Percentiles rank a stretch among this genome's conserved stretches.
phyloP scores from a whole-genome alignment of 805 yeast species.

The Cyberlindnera saturnus region DNA sequence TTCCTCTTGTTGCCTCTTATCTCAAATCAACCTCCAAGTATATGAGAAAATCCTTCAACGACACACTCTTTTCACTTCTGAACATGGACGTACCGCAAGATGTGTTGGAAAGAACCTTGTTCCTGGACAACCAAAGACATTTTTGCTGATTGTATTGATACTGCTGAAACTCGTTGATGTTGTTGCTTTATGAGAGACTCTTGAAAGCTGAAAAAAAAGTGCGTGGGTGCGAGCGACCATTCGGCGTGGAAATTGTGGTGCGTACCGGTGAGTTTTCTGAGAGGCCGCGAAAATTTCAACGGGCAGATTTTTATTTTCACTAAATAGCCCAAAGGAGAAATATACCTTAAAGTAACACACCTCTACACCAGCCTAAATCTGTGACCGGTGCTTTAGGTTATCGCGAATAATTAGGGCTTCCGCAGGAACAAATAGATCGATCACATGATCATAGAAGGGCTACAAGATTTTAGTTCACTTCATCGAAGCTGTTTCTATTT shows the following conservation, averaged over 20 bases:
- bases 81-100: constrained; percentile 81
- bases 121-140: constrained; percentile 99
- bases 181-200: constrained; percentile 2
- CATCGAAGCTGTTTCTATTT: constrained; percentile 6
- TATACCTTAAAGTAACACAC: no score
- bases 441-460: no score
- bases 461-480: no score
- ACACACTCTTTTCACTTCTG: background rate
- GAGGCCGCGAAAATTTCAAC: no score
- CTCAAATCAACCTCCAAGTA: no score
- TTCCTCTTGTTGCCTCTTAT: no score
- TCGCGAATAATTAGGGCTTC: background rate
- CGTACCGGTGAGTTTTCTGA: background rate
- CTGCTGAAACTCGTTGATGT: constrained; percentile 3
- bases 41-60: no score
- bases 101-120: constrained; percentile 99
- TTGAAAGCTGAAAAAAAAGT: constrained; percentile 12
- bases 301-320: no score
- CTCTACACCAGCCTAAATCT: no score
- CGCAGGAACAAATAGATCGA: background rate
- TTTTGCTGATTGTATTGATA: constrained; percentile 15
- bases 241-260: background rate
- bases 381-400: no score
- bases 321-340: no score
- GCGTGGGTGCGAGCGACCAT: background rate